phyloP scores from a whole-genome alignment of 345 rosid genomes.

The Rhodamnia rubescens region DNA sequence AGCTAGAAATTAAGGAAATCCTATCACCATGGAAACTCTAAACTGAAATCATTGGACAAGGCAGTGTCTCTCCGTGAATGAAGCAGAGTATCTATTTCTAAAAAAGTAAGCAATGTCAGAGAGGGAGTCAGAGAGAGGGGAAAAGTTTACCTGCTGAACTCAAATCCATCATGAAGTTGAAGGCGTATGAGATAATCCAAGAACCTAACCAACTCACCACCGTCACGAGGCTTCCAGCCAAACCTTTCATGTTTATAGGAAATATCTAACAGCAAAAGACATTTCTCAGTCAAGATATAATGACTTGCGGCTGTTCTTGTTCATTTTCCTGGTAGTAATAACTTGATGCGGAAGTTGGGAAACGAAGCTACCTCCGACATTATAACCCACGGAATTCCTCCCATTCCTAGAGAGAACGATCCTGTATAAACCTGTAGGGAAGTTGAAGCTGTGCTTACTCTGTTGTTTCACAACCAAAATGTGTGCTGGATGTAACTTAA shows the following conservation, averaged over 20 bases:
- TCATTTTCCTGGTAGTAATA: not conserved
- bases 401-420: slow-evolving; percentile 55
- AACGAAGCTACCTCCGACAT: slow-evolving; percentile 56
- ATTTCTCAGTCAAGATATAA: not conserved
- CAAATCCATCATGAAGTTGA: slow-evolving; percentile 51
- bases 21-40: not conserved
- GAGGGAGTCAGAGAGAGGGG: not conserved
- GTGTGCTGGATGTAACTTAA: not conserved
- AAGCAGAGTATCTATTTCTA: not conserved
- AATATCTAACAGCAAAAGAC: slow-evolving; percentile 36
- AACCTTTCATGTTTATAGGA: slow-evolving; percentile 72
- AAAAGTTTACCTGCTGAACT: slow-evolving; percentile 24
- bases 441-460: not conserved
- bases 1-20: not conserved
- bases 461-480: not conserved
- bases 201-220: slow-evolving; percentile 72
- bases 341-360: not conserved
- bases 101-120: not conserved
- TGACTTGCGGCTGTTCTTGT: not conserved
- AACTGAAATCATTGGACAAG: not conserved
- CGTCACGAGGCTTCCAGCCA: slow-evolving; percentile 80
- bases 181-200: slow-evolving; percentile 61
- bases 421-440: slow-evolving; percentile 8
- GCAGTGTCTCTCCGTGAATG: not conserved
- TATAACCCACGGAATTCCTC: slow-evolving; percentile 74